A percentile compares a stretch with the other conserved stretches of the same genome.
phyloP scores from a whole-genome alignment of 2,329 filamentous ascomycete genomes.

The Colletotrichum brevisporum region DNA sequence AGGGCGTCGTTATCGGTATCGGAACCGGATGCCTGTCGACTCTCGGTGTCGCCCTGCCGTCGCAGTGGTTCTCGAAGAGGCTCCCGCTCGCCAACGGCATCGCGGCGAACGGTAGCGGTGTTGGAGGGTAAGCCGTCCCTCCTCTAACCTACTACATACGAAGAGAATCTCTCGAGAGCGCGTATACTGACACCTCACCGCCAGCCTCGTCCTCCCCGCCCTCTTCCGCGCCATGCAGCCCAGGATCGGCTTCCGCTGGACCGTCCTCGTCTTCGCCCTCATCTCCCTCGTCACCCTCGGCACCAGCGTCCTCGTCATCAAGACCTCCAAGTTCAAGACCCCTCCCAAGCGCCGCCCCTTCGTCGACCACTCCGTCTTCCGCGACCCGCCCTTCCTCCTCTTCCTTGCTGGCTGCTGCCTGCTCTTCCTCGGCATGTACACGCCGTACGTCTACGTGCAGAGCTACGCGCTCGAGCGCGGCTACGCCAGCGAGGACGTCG shows the following conservation, averaged over 20 bases:
- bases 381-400: slow-evolving; percentile 55
- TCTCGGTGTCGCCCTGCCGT: slow-evolving; percentile 51
- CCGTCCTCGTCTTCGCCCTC: slow-evolving; percentile 32
- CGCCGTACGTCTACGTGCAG: slow-evolving; percentile 63
- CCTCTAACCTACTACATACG: too few species aligned
- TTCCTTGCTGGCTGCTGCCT: slow-evolving; percentile 54
- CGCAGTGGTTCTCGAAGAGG: slow-evolving; percentile 50
- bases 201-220: slow-evolving; percentile 25
- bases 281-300: slow-evolving; percentile 34
- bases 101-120: slow-evolving; percentile 48
- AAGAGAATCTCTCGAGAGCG: too few species aligned
- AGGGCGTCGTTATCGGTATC: slow-evolving; percentile 61
- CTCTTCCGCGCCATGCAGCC: slow-evolving; percentile 31
- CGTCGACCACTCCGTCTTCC: slow-evolving; percentile 50
- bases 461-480: slow-evolving; percentile 57
- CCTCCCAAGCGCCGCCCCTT: slow-evolving; percentile 27
- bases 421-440: slow-evolving; percentile 61
- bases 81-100: slow-evolving; percentile 51
- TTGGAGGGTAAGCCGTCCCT: slow-evolving; percentile 44
- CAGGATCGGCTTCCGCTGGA: slow-evolving; percentile 35
- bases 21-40: slow-evolving; percentile 59
- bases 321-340: slow-evolving; percentile 33
- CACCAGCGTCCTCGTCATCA: slow-evolving; percentile 29
- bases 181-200: not conserved
- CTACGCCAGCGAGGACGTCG: slow-evolving; percentile 43